Percentiles rank a stretch among this genome's conserved stretches.
Conservation (phyloP, 2,329 filamentous ascomycete genomes). For the Huntiella decipiens region DNA sequence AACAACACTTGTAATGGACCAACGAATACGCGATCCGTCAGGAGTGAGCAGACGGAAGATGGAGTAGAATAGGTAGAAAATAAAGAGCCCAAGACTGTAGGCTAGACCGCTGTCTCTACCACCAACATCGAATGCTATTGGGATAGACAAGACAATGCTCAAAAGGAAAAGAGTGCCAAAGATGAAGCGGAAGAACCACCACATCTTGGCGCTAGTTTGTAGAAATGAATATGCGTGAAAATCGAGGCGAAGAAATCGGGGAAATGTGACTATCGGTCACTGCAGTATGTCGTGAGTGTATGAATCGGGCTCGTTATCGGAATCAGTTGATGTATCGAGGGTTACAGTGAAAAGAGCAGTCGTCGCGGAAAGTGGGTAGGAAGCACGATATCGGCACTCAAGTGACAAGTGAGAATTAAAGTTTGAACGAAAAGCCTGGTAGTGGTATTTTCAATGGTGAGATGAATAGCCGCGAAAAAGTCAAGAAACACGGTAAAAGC, state of each 20-base stretch:
- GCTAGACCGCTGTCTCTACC: conserved; percentile 85
- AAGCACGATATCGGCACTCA: too few relatives aligned
- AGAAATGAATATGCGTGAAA: neutral
- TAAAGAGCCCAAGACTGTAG: conserved; percentile 74
- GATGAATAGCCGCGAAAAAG: too few relatives aligned
- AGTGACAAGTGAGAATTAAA: too few relatives aligned
- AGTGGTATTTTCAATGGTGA: too few relatives aligned
- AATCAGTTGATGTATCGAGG: too few relatives aligned
- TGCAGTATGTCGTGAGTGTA: too few relatives aligned
- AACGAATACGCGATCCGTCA: conserved; percentile 56
- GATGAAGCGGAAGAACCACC: conserved; percentile 58
- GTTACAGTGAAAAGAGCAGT: too few relatives aligned
- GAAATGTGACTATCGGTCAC: neutral
- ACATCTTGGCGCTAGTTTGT: conserved; percentile 38
- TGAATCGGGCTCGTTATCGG: too few relatives aligned
- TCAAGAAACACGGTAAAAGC: too few relatives aligned
- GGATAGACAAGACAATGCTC: conserved; percentile 86
- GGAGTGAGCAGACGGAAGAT: conserved; percentile 62
- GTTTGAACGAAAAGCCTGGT: too few relatives aligned
- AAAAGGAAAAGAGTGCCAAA: conserved; percentile 74
- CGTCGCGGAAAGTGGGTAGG: too few relatives aligned
- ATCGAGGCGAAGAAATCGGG: neutral
- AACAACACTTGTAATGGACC: conserved; percentile 48
- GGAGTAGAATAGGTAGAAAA: conserved; percentile 83
- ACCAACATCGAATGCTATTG: conserved; percentile 93